Conservation (phyloP, 2,329 filamentous ascomycete genomes). For the Penicillium sp. region DNA sequence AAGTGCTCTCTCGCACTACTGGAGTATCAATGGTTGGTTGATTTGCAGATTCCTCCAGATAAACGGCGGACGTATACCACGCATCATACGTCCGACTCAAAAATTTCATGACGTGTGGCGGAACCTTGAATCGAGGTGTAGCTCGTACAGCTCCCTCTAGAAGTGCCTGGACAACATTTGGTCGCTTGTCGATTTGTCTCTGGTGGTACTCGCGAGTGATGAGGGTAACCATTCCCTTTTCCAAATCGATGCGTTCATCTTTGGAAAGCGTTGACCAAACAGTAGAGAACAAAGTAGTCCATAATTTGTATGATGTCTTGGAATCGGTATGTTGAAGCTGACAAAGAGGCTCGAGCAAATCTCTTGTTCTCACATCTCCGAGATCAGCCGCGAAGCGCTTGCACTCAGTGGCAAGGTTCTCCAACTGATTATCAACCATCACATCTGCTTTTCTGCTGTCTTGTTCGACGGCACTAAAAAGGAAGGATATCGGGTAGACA, state of each 20-base stretch:
- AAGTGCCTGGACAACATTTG: conserved; percentile 91
- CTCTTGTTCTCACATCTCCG: conserved; percentile 78
- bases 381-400: conserved; percentile 80
- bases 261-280: conserved; percentile 85
- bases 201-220: conserved; percentile 95
- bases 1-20: conserved; percentile 83
- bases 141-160: conserved; percentile 82
- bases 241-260: conserved; percentile 85
- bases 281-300: conserved; percentile 86
- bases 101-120: conserved; percentile 94
- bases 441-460: conserved; percentile 61
- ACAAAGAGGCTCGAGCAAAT: conserved; percentile 82
- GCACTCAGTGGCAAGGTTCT: conserved; percentile 72
- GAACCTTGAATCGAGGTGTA: conserved; percentile 83
- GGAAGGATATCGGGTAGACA: conserved; percentile 66
- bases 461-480: conserved; percentile 69
- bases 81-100: conserved; percentile 89
- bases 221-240: conserved; percentile 84
- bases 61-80: conserved; percentile 92
- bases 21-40: conserved; percentile 79
- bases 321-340: conserved; percentile 89
- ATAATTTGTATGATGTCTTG: conserved; percentile 79
- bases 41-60: conserved; percentile 85
- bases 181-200: conserved; percentile 87
- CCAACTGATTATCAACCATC: conserved; percentile 78